Percentiles rank a stretch among this genome's conserved stretches.
Evolutionary conservation across 306 rosid species (phyloP).

Genomic region (Malus sylvestris): DNA sequence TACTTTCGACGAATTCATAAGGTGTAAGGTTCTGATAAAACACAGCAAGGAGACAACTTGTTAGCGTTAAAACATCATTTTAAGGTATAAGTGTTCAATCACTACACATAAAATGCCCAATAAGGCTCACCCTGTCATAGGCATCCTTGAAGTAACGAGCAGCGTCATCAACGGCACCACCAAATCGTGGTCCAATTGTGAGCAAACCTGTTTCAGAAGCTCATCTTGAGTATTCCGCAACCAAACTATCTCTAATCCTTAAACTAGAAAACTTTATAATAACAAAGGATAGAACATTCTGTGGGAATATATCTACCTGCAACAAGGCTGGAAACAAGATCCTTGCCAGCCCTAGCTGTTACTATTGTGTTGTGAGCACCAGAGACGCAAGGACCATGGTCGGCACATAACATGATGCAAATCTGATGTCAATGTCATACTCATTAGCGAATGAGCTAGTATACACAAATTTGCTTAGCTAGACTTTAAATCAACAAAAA

Average conservation of each 20-base stretch:
- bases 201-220: constrained; percentile 78
- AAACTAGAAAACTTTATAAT: neutral
- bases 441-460: constrained; percentile 15
- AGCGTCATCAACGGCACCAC: constrained; percentile 99
- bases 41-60: constrained; percentile 7
- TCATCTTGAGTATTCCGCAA: constrained; percentile 21
- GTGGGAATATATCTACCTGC: constrained; percentile 51
- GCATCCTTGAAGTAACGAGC: constrained; percentile 99
- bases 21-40: constrained; percentile 72
- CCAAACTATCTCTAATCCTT: neutral
- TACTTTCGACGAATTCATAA: constrained; percentile 86
- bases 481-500: neutral
- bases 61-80: constrained; percentile 2
- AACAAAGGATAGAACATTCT: constrained; percentile 2
- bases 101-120: constrained; percentile 2
- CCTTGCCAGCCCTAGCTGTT: constrained; percentile 98
- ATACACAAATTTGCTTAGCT: neutral
- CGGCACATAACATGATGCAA: constrained; percentile 95
- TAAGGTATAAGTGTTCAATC: neutral
- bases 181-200: constrained; percentile 98
- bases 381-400: constrained; percentile 98
- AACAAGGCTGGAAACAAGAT: constrained; percentile 92
- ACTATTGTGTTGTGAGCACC: constrained; percentile 99
- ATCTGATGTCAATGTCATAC: constrained; percentile 47
- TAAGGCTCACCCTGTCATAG: constrained; percentile 61